Base-by-base conservation (phyloP, 139 green algal genomes). In the Gonium pectorale region DNA sequence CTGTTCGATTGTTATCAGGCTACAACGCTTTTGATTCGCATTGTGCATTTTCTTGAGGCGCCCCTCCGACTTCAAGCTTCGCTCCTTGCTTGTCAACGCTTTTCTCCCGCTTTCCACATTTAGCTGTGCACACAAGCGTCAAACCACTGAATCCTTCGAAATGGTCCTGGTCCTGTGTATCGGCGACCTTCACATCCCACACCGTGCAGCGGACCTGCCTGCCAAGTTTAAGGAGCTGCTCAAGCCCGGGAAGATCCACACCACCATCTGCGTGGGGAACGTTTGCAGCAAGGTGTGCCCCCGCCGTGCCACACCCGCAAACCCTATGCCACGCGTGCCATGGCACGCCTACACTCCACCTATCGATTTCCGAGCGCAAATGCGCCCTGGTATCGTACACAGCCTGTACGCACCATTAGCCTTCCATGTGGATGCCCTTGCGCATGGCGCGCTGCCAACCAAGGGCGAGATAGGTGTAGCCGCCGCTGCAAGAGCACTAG, bases 151-250 rank as follows among this genome's bases (percentile, higher is more conserved):
- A n/a, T n/a, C n/a, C n/a, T n/a, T 71, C 64, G 64, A 71, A 71
- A 99, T 98, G 96, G 95, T 99, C 41, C 92, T 99, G 1, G 95
- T 98, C 1, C 87, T 99, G 19, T 96, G 91, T 75, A 96, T 99
- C 37, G 95, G 96, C 4, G 97, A 99, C 77, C 68, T 99, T 52
- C 95, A 99, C 87, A 94, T 99, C 11, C 96, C 97, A 9, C 91
- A 98, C 79, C 81, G 97, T 33, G 90, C 92, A 0, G 75, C 88
- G 0, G 97, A 98, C 79, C 87, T 99, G 56, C 97, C 97, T 0
- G 40, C 89, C 0, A 95, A 99, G 77, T 99, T 99, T 89, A 98
- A 96, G 75, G 86, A 94, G 52, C 90, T 99, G 60, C 88, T 99
- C 0, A 94, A 98, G 21, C 97, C 97, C 1, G 97, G 97, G 5